Evolutionary conservation across 352 stramenopile genomes (phyloP), one percentile per base, ranked within the genome.

Genomic region (Pythium aristosporum): DNA sequence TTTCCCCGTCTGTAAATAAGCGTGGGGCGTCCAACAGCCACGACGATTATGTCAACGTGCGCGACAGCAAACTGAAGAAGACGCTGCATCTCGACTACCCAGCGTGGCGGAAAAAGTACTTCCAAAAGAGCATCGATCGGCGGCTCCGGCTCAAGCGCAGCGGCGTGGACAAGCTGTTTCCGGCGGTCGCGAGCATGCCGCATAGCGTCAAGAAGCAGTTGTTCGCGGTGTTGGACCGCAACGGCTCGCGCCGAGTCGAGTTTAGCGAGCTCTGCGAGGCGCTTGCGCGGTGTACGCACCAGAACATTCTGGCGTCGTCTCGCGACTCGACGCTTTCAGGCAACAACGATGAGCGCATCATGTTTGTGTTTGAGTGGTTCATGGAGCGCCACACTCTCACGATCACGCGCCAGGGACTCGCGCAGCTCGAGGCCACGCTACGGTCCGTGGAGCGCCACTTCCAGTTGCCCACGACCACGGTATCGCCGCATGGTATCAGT

Each of bases 321-420:
- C 18, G 21, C 25, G 23, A 20, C 9, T 16, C 15, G 8, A 39
- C 34, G 6, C 34, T 39, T 10, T 15, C 34, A 1, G 46, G 25
- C 7, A 57, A 62, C 34, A 39, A 63, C 21, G 61, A 67, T 39
- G 67, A 67, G 18, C 67, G 67, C 1, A 21, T 82, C 6, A 70
- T 74, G n/a, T 54, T 91, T 20, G 66, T 78, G 15, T 91, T 88
- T 49, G 48, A 73, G 25, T 92, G 80, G 84, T 91, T 92, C 61
- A 63, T 61, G 55, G 68, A 75, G 37, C 69, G 57, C 57, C 52
- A 63, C 43, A 69, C 69, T 3, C 46, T 63, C 0, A 60, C 59
- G 8, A 36, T 91, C 36, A 79, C 73, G 1, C 20, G 39, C 28
- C 47, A 65, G 4, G 79, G 80, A 6, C 49, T 78, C 8, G 68